Percentiles rank a stretch among this genome's conserved stretches.
Conservation (phyloP, 495 filamentous ascomycete genomes). For the Diplogelasinospora grovesii region DNA sequence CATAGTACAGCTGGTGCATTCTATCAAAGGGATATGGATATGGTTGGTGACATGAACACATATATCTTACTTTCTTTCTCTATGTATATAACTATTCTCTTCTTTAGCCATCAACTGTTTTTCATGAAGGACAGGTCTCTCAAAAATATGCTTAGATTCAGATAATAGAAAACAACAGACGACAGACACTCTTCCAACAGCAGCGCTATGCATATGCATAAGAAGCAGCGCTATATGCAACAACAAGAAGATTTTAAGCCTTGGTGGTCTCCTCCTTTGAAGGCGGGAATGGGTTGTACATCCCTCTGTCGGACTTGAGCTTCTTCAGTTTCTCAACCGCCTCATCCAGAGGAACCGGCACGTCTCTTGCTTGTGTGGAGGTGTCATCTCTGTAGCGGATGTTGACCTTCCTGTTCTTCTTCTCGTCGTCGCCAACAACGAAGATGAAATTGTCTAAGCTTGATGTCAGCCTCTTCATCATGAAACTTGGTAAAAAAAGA, state of each 20-base stretch:
- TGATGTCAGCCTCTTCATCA: slow-evolving; percentile 6
- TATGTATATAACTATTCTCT: too few relatives aligned
- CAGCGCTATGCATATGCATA: not conserved
- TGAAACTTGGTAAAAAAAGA: not conserved
- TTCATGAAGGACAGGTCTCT: too few relatives aligned
- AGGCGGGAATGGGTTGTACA: slow-evolving; percentile 31
- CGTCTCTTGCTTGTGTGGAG: slow-evolving; percentile 63
- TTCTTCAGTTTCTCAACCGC: slow-evolving; percentile 64
- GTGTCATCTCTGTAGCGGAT: slow-evolving; percentile 87
- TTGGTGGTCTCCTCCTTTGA: slow-evolving; percentile 18
- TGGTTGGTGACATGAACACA: too few relatives aligned
- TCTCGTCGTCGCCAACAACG: slow-evolving; percentile 80
- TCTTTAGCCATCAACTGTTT: too few relatives aligned
- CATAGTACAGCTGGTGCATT: too few relatives aligned
- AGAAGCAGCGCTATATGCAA: not conserved
- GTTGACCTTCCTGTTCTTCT: slow-evolving; percentile 70
- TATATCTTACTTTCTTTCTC: too few relatives aligned
- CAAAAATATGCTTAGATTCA: too few relatives aligned
- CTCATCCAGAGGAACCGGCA: slow-evolving; percentile 67
- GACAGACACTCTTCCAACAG: too few relatives aligned
- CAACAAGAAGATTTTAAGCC: too few relatives aligned
- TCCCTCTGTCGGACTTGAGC: slow-evolving; percentile 50
- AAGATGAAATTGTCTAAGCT: slow-evolving; percentile 33
- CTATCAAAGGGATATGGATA: too few relatives aligned
- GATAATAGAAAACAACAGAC: too few relatives aligned